Evolutionary conservation across 257 asterid species (phyloP).

Genomic region (Marsdenia floribunda): DNA sequence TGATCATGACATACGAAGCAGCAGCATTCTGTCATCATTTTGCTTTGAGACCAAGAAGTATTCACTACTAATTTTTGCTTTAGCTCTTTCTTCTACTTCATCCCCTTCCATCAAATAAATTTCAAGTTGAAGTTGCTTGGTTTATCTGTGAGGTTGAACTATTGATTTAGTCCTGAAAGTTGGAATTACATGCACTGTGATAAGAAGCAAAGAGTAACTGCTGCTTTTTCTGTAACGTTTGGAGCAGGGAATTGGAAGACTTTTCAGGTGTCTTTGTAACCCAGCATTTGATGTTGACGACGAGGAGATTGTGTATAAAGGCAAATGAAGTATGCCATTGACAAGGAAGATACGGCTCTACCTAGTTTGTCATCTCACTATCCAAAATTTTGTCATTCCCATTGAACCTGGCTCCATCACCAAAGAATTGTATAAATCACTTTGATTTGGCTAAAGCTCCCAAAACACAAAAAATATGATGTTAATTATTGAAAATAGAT

Average conservation of each 20-base stretch:
- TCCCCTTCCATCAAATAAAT: too few species aligned
- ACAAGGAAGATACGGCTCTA: neutral
- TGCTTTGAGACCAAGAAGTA: neutral
- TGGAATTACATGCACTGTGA: too few species aligned
- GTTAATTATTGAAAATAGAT: too few species aligned
- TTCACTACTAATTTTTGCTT: neutral
- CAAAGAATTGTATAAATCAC: neutral
- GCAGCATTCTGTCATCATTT: neutral
- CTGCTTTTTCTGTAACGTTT: constrained; percentile 1
- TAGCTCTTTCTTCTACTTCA: neutral
- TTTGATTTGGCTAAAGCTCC: neutral
- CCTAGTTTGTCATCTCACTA: neutral
- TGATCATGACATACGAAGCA: neutral
- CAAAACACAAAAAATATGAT: too few species aligned
- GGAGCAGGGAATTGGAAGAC: constrained; percentile 80
- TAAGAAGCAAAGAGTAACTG: neutral
- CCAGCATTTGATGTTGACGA: constrained; percentile 86
- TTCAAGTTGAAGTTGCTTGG: neutral
- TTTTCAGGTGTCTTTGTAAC: constrained; percentile 79
- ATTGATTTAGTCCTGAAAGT: too few species aligned
- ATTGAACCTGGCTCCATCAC: neutral
- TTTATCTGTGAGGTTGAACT: neutral
- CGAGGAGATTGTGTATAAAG: constrained; percentile 78
- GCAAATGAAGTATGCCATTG: constrained; percentile 36
- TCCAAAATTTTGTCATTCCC: neutral